Conservation (phyloP, 2,329 filamentous ascomycete genomes). For the Rutstroemia sp. region DNA sequence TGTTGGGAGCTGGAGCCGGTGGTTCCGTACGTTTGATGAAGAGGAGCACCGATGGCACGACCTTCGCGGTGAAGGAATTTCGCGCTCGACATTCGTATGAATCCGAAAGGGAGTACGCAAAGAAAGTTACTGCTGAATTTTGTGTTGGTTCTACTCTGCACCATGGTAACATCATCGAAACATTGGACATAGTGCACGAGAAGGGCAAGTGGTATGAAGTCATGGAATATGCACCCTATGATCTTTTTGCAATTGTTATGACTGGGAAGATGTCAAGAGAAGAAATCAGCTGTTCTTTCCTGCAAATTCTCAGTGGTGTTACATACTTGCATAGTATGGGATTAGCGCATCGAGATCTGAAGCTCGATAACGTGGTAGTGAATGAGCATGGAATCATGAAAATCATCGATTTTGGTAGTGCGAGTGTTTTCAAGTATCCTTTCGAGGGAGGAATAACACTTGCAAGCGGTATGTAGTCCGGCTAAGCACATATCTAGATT, state of each 20-base stretch:
- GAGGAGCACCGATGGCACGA: conserved; percentile 81
- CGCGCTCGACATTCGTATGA: conserved; percentile 87
- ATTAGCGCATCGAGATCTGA: conserved; percentile 87
- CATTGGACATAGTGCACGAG: conserved; percentile 91
- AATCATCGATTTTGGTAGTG: conserved; percentile 97
- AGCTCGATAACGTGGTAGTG: conserved; percentile 96
- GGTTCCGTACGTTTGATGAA: conserved; percentile 94
- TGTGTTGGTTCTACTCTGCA: conserved; percentile 95
- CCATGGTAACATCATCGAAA: conserved; percentile 97
- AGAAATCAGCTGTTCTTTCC: conserved; percentile 82
- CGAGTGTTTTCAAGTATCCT: conserved; percentile 93
- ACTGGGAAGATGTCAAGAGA: conserved; percentile 93
- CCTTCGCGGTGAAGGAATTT: conserved; percentile 98
- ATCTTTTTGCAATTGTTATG: conserved; percentile 98
- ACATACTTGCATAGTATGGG: conserved; percentile 94
- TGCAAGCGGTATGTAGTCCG: conserved; percentile 61
- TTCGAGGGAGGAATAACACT: conserved; percentile 85
- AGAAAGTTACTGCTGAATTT: conserved; percentile 97
- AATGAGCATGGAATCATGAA: conserved; percentile 98
- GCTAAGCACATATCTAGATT: background rate
- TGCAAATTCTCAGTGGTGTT: conserved; percentile 92
- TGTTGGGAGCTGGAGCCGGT: conserved; percentile 87
- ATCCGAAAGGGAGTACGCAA: conserved; percentile 89
- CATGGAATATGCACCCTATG: conserved; percentile 96
- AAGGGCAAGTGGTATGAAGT: conserved; percentile 95